These are phyloP conservation scores for Periconia sp. DNA, from an alignment of 2,329 filamentous ascomycete genomes.

Conservation along the genomic window DNA sequence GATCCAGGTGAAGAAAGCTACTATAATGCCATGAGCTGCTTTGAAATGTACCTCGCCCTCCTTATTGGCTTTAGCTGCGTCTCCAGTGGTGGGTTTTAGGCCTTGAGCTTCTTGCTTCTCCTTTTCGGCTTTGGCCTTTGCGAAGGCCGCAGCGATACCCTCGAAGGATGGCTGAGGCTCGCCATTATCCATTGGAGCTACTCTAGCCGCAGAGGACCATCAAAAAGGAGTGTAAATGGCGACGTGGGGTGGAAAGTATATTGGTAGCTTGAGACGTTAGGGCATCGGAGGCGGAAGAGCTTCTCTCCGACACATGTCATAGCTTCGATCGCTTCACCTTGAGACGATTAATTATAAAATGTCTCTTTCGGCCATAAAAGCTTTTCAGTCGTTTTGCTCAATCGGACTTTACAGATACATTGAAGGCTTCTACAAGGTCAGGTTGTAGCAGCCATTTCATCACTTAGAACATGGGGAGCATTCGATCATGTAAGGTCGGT, in stretches of 20 bases:
- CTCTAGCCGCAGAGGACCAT: conserved; percentile 10
- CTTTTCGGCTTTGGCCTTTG: conserved; percentile 42
- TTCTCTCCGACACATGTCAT: conserved; percentile 35
- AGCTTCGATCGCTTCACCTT: too few species aligned
- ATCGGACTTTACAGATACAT: too few species aligned
- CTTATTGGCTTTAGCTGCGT: conserved; percentile 45
- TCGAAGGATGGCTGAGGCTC: conserved; percentile 45
- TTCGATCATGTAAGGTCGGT: too few species aligned
- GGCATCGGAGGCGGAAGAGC: conserved; percentile 18
- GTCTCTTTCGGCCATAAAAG: too few species aligned
- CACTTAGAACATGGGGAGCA: too few species aligned
- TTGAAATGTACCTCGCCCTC: conserved; percentile 58
- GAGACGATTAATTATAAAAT: too few species aligned
- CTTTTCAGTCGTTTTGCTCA: too few species aligned
- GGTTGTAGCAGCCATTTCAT: too few species aligned
- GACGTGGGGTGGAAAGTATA: conserved; percentile 6
- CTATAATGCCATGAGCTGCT: conserved; percentile 57
- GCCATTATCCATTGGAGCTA: conserved; percentile 43
- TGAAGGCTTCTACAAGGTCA: too few species aligned
- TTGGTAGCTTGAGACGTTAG: conserved; percentile 8
- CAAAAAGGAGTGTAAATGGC: conserved; percentile 2
- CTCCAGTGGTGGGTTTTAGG: conserved; percentile 28
- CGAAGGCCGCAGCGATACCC: conserved; percentile 43
- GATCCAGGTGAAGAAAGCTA: conserved; percentile 73
- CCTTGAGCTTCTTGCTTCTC: conserved; percentile 39